Evolutionary conservation across 1,139 yeast species (phyloP), one percentile per base, ranked within the genome.

Genomic region (Meyerozyma guilliermondii): DNA sequence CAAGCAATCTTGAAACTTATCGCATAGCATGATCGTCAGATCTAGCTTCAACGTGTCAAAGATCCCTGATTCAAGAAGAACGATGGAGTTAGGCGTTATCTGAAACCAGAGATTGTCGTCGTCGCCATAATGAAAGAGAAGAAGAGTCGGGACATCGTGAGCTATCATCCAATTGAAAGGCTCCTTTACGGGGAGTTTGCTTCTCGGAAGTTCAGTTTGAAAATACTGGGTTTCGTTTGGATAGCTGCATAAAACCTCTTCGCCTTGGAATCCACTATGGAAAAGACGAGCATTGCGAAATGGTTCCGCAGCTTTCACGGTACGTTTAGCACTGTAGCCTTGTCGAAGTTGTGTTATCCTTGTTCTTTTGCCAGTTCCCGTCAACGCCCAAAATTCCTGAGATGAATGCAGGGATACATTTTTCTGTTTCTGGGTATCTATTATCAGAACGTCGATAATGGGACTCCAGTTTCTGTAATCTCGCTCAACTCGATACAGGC

Each of bases 381-480:
- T 64, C 4, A 76, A 58, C 3, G 74, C 65, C 78, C 79, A 78
- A 1, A 77, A 46, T 42, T 76, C 80, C 34, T 68, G 65, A 14
- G 56, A 53, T 6, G 59, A 48, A 31, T 55, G 55, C 24, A 48
- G 51, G 9, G 48, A 42, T 13, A 54, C 39, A 29, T 50, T 50
- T 40, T 56, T 50, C 24, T 59, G 46, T 30, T 44, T 47, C 29
- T 44, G 55, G 0, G 68, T 51, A 14, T 68, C 68, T 3, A 72
- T 58, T 2, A 74, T 52, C 45, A 58, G 62, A 0, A 69, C 53
- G 52, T 76, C 81, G 20, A 71, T 47, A 3, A 76, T 46, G 0
- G 81, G 81, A 0, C 79, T 66, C 81, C 82, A 76, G 46, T 70
- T 74, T 38, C 62, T 65, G 54, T 63, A 69, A 46, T 66, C 67